Evolutionary conservation across 495 filamentous ascomycete genomes (phyloP).

Genomic region (Clavariopsis aquatica): DNA sequence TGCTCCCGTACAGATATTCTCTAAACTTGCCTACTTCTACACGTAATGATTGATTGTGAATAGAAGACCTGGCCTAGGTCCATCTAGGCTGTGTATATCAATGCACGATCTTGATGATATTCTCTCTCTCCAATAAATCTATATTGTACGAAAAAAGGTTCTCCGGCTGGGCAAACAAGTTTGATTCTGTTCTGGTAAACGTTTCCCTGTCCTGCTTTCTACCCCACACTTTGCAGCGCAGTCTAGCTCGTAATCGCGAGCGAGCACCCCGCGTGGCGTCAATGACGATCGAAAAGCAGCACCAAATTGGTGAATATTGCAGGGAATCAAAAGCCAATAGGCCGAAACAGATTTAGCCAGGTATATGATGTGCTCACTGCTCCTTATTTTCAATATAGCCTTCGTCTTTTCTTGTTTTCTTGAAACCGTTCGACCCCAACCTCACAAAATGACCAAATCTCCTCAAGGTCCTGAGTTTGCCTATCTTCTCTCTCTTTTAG

Average conservation of each 20-base stretch:
- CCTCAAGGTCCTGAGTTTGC: neutral
- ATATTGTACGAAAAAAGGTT: neutral
- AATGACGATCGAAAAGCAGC: neutral
- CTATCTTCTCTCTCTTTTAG: slow-evolving; percentile 6
- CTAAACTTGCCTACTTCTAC: too few species aligned
- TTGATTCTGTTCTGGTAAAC: neutral
- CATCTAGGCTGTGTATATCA: too few species aligned
- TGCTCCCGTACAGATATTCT: neutral
- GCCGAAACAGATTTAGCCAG: neutral
- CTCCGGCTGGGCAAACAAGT: neutral
- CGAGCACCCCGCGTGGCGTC: neutral
- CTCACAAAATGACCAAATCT: neutral
- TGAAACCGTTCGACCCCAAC: too few species aligned
- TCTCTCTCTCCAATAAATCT: neutral
- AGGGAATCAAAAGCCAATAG: neutral
- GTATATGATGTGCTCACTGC: neutral
- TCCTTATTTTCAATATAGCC: neutral
- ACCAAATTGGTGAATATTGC: neutral
- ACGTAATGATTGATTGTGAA: too few species aligned
- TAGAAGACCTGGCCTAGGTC: too few species aligned
- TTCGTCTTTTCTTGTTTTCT: too few species aligned
- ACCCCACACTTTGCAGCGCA: neutral
- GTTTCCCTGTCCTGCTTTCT: neutral
- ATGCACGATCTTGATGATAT: too few species aligned
- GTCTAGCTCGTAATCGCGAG: neutral